A percentile compares a stretch with the other conserved stretches of the same genome.
Conservation (phyloP, 2,329 filamentous ascomycete genomes). For the Colletotrichum orbiculare region DNA sequence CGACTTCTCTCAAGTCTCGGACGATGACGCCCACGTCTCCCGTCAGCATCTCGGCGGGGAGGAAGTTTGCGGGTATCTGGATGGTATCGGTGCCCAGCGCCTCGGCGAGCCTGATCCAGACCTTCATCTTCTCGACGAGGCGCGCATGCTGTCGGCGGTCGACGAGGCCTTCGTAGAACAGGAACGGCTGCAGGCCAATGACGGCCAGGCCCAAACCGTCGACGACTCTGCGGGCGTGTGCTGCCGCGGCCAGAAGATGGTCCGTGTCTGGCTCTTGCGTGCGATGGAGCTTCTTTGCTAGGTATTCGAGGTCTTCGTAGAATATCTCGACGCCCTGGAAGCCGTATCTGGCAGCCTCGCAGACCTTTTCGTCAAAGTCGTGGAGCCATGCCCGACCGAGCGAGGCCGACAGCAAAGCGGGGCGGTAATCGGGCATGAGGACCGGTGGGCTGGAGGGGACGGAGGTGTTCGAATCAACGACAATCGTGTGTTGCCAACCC, state of each 20-base stretch:
- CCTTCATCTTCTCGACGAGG: constrained; percentile 69
- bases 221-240: constrained; percentile 67
- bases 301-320: constrained; percentile 76
- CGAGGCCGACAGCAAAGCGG: constrained; percentile 18
- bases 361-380: constrained; percentile 14
- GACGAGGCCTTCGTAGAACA: constrained; percentile 79
- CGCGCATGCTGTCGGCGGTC: constrained; percentile 67
- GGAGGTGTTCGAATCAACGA: no score
- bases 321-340: constrained; percentile 80
- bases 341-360: constrained; percentile 41
- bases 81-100: constrained; percentile 76
- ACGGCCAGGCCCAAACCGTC: constrained; percentile 63
- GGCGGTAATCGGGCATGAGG: constrained; percentile 11
- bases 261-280: constrained; percentile 42
- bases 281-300: constrained; percentile 60
- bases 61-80: constrained; percentile 78
- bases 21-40: constrained; percentile 66
- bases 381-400: constrained; percentile 43
- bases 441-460: no score
- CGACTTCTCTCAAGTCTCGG: constrained; percentile 70
- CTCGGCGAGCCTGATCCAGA: constrained; percentile 76
- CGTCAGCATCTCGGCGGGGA: constrained; percentile 58
- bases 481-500: no score
- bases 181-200: constrained; percentile 79
- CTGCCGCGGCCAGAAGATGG: constrained; percentile 68